phyloP scores from a whole-genome alignment of 2,329 filamentous ascomycete species.

The Plectosphaerella cucumerina region DNA sequence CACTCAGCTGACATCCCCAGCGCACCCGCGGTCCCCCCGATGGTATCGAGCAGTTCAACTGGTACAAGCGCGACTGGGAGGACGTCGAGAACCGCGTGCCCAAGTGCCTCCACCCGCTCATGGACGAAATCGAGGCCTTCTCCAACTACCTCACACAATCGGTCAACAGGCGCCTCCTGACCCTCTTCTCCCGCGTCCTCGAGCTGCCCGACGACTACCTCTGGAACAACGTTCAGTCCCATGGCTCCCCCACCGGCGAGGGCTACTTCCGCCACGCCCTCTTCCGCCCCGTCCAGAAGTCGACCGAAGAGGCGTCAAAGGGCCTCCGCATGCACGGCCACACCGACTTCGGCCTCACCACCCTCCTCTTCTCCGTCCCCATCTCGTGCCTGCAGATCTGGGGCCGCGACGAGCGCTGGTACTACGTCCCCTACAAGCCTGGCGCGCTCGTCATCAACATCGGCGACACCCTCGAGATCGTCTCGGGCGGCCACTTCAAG shows the following conservation, averaged over 20 bases:
- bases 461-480: constrained; percentile 23
- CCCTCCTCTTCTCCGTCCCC: constrained; percentile 49
- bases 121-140: constrained; percentile 46
- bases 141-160: constrained; percentile 22
- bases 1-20: constrained; percentile 16
- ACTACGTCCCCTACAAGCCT: constrained; percentile 37
- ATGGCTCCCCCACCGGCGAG: background rate
- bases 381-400: constrained; percentile 49
- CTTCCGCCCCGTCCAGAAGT: constrained; percentile 25
- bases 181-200: constrained; percentile 40
- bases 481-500: constrained; percentile 24
- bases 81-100: constrained; percentile 34
- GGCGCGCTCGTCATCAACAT: constrained; percentile 42
- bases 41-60: constrained; percentile 52
- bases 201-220: constrained; percentile 51
- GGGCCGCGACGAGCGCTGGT: constrained; percentile 31
- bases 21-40: constrained; percentile 37
- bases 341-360: constrained; percentile 49
- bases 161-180: constrained; percentile 23
- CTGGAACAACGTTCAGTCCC: constrained; percentile 45
- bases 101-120: constrained; percentile 34
- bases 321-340: constrained; percentile 25
- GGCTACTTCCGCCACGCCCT: constrained; percentile 43
- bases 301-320: constrained; percentile 28
- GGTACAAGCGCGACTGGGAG: constrained; percentile 42